Base-by-base conservation (phyloP, 371 early-diverging fungal genomes). In the Mucor saturninus region DNA sequence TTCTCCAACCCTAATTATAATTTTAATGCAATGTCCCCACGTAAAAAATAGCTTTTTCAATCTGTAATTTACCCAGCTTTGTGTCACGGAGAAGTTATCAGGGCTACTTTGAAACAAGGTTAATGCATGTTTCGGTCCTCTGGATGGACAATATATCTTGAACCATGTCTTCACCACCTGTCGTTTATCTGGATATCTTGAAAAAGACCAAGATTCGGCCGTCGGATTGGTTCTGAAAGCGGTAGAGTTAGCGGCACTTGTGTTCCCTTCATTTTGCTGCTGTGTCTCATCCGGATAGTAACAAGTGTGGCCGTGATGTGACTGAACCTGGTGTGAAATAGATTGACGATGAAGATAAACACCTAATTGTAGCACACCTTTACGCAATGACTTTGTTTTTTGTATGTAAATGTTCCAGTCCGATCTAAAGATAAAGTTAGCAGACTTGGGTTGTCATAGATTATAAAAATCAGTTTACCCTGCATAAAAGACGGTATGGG, bases 371-470 rank as follows among this genome's bases (percentile, higher is more conserved):
- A 75, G 49, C 1, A 68, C 50, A 0, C 76, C 82, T 56, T 75
- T 76, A 7, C 80, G 74, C 37, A 65, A 74, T 2, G 79, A 73
- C 15, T 68, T 66, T 5, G 79, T 64, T 40, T 83, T 85, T 66
- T 84, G 80, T n/a, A 86, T 79, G 43, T 83, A 83, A 64, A 84
- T 70, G 48, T 83, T 82, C 86, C 86, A 86, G 49, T 75, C 74
- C 13, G 86, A 86, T 35, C 86, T 85, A 72, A 7, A 21, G 21
- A 21, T 21, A 1, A 21, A 21, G 21, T 21, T 21, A 21, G 21
- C 21, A 21, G 21, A 21, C 30, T 50, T 30, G 30, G 5, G 28
- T 14, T 8, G 7, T 2, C 28, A 30, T 5, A 11, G 4, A 3
- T 15, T 10, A 4, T 2, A 30, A 2, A 54, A 28, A 28, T 38